Percentiles rank a stretch among this genome's conserved stretches.
Evolutionary conservation across 371 early-diverging fungal genomes (phyloP).

Genomic region (Mucor ambiguus): DNA sequence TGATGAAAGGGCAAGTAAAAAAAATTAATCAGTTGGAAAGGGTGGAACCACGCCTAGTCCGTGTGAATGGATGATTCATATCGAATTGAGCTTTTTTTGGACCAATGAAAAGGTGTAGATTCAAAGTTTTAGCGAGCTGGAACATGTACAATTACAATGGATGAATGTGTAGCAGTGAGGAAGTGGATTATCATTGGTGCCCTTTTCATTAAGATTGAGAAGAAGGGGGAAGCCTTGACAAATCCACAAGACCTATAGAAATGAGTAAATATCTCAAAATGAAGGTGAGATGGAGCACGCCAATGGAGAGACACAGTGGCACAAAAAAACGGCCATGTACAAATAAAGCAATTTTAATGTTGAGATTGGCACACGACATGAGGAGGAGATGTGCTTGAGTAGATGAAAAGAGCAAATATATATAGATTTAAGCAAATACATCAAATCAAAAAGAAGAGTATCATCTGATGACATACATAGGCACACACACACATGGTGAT

Average conservation of each 20-base stretch:
- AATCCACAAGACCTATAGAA: neutral
- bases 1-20: neutral
- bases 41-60: neutral
- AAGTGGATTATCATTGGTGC: neutral
- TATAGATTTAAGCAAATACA: neutral
- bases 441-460: neutral
- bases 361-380: neutral
- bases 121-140: neutral
- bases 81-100: neutral
- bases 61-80: conserved; percentile 1
- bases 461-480: neutral
- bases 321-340: neutral
- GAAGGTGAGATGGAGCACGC: neutral
- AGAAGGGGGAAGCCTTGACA: too few relatives aligned
- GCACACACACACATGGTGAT: neutral
- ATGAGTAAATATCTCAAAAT: neutral
- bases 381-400: too few relatives aligned
- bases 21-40: neutral
- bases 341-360: neutral
- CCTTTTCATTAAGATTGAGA: too few relatives aligned
- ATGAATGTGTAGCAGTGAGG: neutral
- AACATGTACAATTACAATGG: neutral
- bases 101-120: neutral
- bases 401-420: neutral
- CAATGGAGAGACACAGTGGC: neutral